Evolutionary conservation across 2,329 filamentous ascomycete genomes (phyloP).

Genomic region (Fusarium subtropicale): DNA sequence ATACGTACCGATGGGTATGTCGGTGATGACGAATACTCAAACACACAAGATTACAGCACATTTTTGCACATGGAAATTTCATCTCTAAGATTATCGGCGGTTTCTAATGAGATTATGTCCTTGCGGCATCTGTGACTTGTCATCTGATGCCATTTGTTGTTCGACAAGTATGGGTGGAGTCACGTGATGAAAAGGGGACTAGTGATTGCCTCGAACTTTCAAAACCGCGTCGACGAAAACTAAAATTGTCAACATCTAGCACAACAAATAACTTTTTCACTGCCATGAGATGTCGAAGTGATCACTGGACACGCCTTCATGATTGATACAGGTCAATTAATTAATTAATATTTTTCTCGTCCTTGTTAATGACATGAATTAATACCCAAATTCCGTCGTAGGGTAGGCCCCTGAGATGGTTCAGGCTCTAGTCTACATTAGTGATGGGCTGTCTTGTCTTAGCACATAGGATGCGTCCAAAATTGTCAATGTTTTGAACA

Average conservation of each 20-base stretch:
- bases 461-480: background rate
- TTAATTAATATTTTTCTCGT: background rate
- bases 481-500: background rate
- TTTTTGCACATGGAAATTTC: no score
- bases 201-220: background rate
- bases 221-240: background rate
- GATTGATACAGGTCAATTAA: no score
- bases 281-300: fast-evolving
- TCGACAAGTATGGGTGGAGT: background rate
- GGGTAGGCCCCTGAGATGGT: background rate
- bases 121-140: no score
- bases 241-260: fast-evolving
- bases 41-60: no score
- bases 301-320: no score
- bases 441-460: no score
- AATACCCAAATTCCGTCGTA: background rate
- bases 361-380: background rate
- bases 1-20: no score
- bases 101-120: no score
- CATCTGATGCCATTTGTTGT: no score
- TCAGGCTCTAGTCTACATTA: no score
- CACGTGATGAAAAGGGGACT: background rate
- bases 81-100: no score
- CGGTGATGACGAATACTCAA: no score
- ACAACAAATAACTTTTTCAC: background rate